Percentiles rank a stretch among this genome's conserved stretches.
Evolutionary conservation across 73 alveolate species (phyloP).

Genomic region (Tetrahymena thermophila): DNA sequence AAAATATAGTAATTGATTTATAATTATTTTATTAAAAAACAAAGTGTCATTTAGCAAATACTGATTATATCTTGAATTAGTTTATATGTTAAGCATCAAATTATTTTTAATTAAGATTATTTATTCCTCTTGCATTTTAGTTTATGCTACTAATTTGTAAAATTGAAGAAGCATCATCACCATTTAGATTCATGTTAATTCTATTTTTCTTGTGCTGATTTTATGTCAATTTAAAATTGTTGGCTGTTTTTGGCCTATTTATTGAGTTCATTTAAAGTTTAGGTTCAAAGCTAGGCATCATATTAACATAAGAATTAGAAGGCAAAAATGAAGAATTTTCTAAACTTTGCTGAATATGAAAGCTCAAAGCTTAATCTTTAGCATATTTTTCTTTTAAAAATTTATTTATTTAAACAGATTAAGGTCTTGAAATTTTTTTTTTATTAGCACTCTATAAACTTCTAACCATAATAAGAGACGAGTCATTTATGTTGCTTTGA

Average conservation of each 20-base stretch:
- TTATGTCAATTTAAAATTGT: not conserved
- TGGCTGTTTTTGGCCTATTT: not conserved
- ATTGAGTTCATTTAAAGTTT: not conserved
- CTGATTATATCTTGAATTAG: no score
- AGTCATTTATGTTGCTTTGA: not conserved
- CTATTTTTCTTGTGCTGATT: not conserved
- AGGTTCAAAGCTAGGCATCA: not conserved
- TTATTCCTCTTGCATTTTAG: not conserved
- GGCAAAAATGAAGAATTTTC: not conserved
- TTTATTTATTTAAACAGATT: not conserved
- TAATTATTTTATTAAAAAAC: no score
- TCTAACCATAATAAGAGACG: not conserved
- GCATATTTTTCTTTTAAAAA: not conserved
- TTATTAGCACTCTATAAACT: not conserved
- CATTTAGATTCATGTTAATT: not conserved
- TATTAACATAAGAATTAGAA: not conserved
- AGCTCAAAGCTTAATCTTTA: not conserved
- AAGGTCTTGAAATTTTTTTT: not conserved
- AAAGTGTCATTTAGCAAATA: not conserved
- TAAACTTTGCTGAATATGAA: not conserved
- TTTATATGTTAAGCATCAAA: not conserved
- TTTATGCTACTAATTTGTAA: not conserved
- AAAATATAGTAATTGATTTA: no score
- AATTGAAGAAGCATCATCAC: not conserved
- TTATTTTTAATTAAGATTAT: no score